Percentiles rank a stretch among this genome's conserved stretches.
Evolutionary conservation across 2,329 filamentous ascomycete genomes (phyloP).

Genomic region (Sporothrix brunneoviolacea): DNA sequence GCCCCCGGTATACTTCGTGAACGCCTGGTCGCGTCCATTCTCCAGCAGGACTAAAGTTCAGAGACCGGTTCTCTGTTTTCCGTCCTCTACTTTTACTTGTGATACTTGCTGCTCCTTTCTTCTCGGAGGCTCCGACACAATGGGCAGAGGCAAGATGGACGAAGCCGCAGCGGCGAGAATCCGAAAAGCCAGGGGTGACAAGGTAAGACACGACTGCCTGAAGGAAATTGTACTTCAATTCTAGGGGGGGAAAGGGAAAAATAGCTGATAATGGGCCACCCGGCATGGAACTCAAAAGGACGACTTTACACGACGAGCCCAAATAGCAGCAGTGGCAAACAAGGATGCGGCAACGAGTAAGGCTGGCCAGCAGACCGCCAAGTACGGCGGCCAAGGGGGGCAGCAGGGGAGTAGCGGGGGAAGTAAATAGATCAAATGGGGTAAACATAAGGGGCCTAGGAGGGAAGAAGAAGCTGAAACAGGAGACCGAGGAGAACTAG

Average conservation of each 20-base stretch:
- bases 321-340: slow-evolving; percentile 29
- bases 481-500: too few species aligned
- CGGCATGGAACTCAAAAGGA: slow-evolving; percentile 22
- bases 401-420: slow-evolving; percentile 4
- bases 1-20: too few species aligned
- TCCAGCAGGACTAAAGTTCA: too few species aligned
- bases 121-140: slow-evolving; percentile 13
- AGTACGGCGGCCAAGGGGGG: neutral
- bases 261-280: neutral
- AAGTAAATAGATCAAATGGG: too few species aligned
- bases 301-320: slow-evolving; percentile 30
- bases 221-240: too few species aligned
- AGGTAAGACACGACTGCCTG: slow-evolving; percentile 22
- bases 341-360: slow-evolving; percentile 21
- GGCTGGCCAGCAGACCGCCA: slow-evolving; percentile 13
- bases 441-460: too few species aligned
- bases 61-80: too few species aligned
- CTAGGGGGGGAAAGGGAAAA: neutral
- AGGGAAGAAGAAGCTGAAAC: too few species aligned
- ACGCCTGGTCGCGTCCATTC: too few species aligned
- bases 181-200: slow-evolving; percentile 33
- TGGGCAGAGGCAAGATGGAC: slow-evolving; percentile 36
- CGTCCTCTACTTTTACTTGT: too few species aligned
- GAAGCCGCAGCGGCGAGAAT: slow-evolving; percentile 36
- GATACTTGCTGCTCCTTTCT: too few species aligned